phyloP scores from a whole-genome alignment of 2,329 filamentous ascomycete species.

The Shiraia bambusicola region DNA sequence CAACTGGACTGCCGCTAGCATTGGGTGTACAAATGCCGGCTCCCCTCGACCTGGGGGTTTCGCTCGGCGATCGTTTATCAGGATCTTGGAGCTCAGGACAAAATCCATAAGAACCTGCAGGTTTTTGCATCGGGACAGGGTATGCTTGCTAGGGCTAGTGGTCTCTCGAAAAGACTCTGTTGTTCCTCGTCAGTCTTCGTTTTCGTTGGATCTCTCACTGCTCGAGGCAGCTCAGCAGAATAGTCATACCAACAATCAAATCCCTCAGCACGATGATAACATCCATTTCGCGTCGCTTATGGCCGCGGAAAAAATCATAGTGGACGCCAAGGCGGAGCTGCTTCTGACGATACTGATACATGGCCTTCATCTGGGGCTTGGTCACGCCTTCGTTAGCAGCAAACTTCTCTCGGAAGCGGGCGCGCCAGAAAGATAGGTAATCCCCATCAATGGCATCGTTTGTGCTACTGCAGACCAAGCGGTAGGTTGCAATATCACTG shows the following conservation, averaged over 20 bases:
- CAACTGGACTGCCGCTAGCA: constrained; percentile 35
- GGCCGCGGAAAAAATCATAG: constrained; percentile 23
- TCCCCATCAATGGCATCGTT: constrained; percentile 45
- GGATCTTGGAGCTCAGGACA: constrained; percentile 28
- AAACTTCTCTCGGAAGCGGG: constrained; percentile 46
- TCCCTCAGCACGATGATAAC: constrained; percentile 45
- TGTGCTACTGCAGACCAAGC: constrained; percentile 43
- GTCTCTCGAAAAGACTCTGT: constrained; percentile 38
- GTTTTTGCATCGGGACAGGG: constrained; percentile 38
- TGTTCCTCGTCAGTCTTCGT: constrained; percentile 7
- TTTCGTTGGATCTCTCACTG: neutral
- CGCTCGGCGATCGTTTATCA: constrained; percentile 29
- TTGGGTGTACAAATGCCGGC: constrained; percentile 7
- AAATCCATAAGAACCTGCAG: constrained; percentile 35
- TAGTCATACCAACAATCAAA: constrained; percentile 48
- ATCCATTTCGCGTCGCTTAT: constrained; percentile 28
- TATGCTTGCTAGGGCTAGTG: constrained; percentile 16
- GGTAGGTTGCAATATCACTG: constrained; percentile 48
- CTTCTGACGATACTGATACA: constrained; percentile 39
- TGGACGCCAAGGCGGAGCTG: constrained; percentile 20
- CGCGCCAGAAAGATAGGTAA: constrained; percentile 50
- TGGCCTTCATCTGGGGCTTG: constrained; percentile 36
- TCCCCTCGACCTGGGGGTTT: constrained; percentile 8
- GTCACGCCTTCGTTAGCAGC: constrained; percentile 33
- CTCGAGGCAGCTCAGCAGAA: neutral